phyloP scores from a whole-genome alignment of 257 asterid species.

The Scutellaria barbata region DNA sequence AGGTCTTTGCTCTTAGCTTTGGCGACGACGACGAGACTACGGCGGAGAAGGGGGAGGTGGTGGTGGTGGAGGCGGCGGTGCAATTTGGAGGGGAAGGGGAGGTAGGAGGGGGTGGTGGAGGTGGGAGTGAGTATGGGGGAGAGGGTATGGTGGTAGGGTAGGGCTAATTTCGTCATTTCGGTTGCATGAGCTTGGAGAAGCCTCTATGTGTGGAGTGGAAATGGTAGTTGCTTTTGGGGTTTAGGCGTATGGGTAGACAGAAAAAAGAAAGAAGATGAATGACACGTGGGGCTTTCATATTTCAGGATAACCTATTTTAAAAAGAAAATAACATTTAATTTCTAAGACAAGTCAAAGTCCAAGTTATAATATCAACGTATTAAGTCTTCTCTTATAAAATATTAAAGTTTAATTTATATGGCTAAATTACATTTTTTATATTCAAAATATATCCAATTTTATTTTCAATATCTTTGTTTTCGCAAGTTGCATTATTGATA shows the following conservation, averaged over 20 bases:
- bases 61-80: slow-evolving; percentile 42
- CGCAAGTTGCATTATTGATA: no score
- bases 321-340: neutral
- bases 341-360: no score
- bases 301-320: slow-evolving; percentile 32
- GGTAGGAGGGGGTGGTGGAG: slow-evolving; percentile 48
- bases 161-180: slow-evolving; percentile 59
- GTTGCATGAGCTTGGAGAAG: slow-evolving; percentile 37
- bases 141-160: slow-evolving; percentile 48
- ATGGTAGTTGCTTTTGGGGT: slow-evolving; percentile 38
- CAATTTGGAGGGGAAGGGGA: slow-evolving; percentile 34
- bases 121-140: slow-evolving; percentile 53
- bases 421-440: no score
- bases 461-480: no score
- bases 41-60: slow-evolving; percentile 42
- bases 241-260: slow-evolving; percentile 36
- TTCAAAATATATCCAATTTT: no score
- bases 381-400: no score
- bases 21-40: slow-evolving; percentile 47
- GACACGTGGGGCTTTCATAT: slow-evolving; percentile 25
- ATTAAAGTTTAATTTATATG: no score
- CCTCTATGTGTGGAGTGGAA: slow-evolving; percentile 20
- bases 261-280: slow-evolving; percentile 29
- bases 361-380: no score
- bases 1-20: slow-evolving; percentile 69